Conservation (phyloP, 768 basidiomycete genomes). For the Cystofilobasidium ferigula region DNA sequence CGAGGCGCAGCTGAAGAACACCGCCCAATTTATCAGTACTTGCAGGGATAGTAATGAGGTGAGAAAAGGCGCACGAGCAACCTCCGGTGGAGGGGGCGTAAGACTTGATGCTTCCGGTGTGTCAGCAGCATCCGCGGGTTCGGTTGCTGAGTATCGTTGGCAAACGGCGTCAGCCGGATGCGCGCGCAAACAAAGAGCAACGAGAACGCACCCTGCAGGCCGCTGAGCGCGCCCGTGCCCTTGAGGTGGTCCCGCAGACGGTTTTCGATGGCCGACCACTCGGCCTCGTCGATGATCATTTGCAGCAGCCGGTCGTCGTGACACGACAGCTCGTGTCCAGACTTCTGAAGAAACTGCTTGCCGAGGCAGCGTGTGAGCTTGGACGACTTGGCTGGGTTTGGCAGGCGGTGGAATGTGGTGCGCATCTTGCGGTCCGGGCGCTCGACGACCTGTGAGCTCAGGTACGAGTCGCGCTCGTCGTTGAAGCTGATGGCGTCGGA, state of each 20-base stretch:
- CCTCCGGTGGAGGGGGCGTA: no score
- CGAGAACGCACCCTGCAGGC: constrained; percentile 1
- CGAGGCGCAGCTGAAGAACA: background rate
- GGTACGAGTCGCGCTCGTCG: constrained; percentile 27
- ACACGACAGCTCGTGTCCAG: background rate
- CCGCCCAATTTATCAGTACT: no score
- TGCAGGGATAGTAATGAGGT: no score
- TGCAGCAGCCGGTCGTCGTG: constrained; percentile 6
- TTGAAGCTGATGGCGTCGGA: constrained; percentile 28
- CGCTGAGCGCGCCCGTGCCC: background rate
- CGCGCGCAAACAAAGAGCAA: background rate
- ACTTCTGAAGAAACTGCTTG: constrained; percentile 14
- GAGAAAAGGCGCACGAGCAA: no score
- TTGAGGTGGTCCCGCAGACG: background rate
- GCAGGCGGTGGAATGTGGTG: constrained; percentile 3
- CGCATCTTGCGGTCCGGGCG: background rate
- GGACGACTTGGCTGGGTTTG: background rate
- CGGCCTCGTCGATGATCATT: constrained; percentile 6
- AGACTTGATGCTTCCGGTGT: no score
- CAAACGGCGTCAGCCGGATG: no score
- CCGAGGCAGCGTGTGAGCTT: background rate
- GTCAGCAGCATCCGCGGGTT: no score
- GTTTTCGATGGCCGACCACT: constrained; percentile 8
- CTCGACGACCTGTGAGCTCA: constrained; percentile 3
- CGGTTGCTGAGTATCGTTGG: no score